Evolutionary conservation across 176 grass and related monocot genomes (phyloP).

Genomic region (Triticum monococcum): DNA sequence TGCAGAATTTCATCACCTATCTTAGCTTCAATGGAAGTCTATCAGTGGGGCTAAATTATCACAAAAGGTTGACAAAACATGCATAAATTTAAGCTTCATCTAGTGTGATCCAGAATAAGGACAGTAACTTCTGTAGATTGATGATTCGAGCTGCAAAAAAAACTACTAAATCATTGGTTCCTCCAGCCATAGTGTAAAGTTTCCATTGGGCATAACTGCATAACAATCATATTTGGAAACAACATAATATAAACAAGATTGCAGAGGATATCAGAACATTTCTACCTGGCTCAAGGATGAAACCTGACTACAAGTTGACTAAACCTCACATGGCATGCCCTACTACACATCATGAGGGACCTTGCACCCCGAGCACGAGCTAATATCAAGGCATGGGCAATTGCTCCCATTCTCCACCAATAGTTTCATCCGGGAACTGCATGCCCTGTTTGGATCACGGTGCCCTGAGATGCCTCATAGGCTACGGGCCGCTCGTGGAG

Average conservation of each 20-base stretch:
- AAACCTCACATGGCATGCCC: neutral
- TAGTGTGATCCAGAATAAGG: neutral
- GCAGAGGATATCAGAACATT: neutral
- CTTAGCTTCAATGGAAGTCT: neutral
- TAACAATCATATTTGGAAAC: neutral
- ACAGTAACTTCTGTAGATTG: neutral
- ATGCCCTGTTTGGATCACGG: neutral
- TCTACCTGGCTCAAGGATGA: neutral
- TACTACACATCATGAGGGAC: neutral
- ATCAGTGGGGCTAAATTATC: neutral
- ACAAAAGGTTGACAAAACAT: neutral
- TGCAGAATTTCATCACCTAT: neutral
- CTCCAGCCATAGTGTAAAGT: neutral
- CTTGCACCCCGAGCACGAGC: neutral
- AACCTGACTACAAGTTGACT: neutral
- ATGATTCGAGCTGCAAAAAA: neutral
- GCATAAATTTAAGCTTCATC: neutral
- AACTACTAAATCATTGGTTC: neutral
- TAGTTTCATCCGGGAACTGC: neutral
- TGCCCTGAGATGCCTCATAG: neutral
- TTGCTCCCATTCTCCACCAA: neutral
- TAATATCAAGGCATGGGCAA: neutral
- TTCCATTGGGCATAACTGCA: neutral
- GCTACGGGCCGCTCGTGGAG: neutral
- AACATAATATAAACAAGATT: neutral